Evolutionary conservation across 208 protist species (phyloP).

Genomic region (Wallacemonas sp.): DNA sequence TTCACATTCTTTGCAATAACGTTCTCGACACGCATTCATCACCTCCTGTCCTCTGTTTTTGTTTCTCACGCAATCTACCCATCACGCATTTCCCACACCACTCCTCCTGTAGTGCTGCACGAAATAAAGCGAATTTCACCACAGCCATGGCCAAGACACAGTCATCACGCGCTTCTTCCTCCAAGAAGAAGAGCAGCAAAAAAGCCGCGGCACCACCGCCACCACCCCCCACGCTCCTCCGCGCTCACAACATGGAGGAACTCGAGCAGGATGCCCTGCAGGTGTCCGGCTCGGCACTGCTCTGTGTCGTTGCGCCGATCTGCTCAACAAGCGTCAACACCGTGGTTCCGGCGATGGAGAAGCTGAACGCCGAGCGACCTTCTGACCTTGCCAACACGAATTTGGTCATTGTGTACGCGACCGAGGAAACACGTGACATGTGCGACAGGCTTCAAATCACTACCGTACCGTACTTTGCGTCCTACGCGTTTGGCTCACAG

Average conservation of each 20-base stretch:
- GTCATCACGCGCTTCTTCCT: conserved; percentile 1
- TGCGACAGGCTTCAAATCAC: conserved; percentile 45
- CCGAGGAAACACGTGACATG: conserved; percentile 34
- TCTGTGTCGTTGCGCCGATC: conserved; percentile 59
- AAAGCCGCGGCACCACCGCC: conserved; percentile 41
- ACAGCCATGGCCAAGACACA: conserved; percentile 4
- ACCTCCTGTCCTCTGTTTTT: too few species aligned
- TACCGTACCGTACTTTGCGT: conserved; percentile 46
- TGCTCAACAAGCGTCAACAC: conserved; percentile 43
- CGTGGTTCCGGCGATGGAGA: conserved; percentile 56
- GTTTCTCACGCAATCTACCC: too few species aligned
- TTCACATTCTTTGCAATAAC: too few species aligned
- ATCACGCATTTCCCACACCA: too few species aligned
- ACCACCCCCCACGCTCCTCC: conserved; percentile 57
- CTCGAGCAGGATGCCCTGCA: conserved; percentile 40
- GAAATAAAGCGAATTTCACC: too few species aligned
- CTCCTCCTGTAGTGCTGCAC: too few species aligned
- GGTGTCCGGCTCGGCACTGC: conserved; percentile 41
- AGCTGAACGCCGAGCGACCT: conserved; percentile 66
- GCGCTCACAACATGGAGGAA: conserved; percentile 45
- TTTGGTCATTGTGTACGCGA: conserved; percentile 63
- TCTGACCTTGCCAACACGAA: conserved; percentile 34
- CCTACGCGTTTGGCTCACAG: conserved; percentile 63
- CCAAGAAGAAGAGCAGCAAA: conserved; percentile 37
- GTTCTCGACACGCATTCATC: too few species aligned